Evolutionary conservation across 2,329 filamentous ascomycete genomes (phyloP).

Genomic region (Fusarium sp.): DNA sequence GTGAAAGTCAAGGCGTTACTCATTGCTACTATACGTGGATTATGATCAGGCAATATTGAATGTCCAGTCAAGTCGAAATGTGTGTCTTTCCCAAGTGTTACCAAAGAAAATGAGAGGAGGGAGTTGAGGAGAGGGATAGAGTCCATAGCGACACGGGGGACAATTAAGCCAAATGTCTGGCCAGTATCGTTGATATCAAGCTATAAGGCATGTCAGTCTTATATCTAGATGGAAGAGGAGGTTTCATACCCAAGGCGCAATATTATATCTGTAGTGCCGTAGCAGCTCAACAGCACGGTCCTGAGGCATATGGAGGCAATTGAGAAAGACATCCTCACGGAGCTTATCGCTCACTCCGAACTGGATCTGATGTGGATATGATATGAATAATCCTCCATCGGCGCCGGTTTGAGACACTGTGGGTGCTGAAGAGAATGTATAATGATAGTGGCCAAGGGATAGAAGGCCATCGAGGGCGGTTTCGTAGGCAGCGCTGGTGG

Average conservation of each 20-base stretch:
- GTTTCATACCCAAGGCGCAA: conserved; percentile 60
- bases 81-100: conserved; percentile 31
- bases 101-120: conserved; percentile 45
- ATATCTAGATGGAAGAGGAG: not conserved
- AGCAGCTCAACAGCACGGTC: conserved; percentile 51
- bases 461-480: conserved; percentile 53
- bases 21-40: conserved; percentile 16
- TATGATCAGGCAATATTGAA: conserved; percentile 11
- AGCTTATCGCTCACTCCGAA: conserved; percentile 14
- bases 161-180: conserved; percentile 57
- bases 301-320: conserved; percentile 46
- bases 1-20: conserved; percentile 26
- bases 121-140: conserved; percentile 46
- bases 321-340: conserved; percentile 36
- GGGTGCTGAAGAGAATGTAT: conserved; percentile 23
- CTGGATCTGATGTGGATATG: conserved; percentile 15
- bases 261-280: conserved; percentile 60
- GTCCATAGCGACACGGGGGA: conserved; percentile 50
- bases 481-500: conserved; percentile 49
- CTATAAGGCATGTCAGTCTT: conserved; percentile 44
- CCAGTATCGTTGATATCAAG: conserved; percentile 59
- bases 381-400: conserved; percentile 25
- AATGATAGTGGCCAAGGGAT: conserved; percentile 51
- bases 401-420: conserved; percentile 15
- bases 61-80: conserved; percentile 23